Conservation (phyloP, 441 rosid genomes). For the Erysimum pusillum region DNA sequence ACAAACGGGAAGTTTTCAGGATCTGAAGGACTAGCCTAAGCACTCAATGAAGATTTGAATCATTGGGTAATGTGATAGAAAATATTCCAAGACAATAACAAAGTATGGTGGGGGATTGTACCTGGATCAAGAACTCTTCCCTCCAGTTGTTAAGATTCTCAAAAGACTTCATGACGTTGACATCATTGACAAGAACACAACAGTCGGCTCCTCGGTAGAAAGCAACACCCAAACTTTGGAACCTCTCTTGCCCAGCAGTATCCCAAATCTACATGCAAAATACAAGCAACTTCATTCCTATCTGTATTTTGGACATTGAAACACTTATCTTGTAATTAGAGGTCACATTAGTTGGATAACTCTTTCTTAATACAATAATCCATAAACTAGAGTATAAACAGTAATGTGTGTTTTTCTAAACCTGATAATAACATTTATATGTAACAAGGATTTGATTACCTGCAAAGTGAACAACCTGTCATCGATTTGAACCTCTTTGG, state of each 20-base stretch:
- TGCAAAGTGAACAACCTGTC: conserved; percentile 88
- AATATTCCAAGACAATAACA: not conserved
- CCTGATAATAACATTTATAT: too few species aligned
- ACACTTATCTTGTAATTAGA: not conserved
- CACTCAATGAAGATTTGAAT: conserved; percentile 13
- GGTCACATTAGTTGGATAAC: not conserved
- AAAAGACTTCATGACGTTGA: conserved; percentile 85
- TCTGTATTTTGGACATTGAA: not conserved
- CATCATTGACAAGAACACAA: conserved; percentile 84
- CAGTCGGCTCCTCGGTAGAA: conserved; percentile 81
- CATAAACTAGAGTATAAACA: not conserved
- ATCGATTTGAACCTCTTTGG: conserved; percentile 82
- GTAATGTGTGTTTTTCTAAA: too few species aligned
- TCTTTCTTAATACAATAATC: not conserved
- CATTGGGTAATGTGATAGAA: not conserved
- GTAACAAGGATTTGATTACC: too few species aligned
- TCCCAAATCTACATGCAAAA: conserved; percentile 70
- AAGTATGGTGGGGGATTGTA: not conserved
- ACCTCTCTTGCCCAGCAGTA: conserved; percentile 80
- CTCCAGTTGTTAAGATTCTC: conserved; percentile 90
- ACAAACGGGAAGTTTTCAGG: conserved; percentile 92
- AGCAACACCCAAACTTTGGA: conserved; percentile 82
- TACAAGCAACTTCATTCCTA: not conserved
- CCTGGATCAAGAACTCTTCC: conserved; percentile 89
- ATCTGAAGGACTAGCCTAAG: conserved; percentile 89